A percentile compares a stretch with the other conserved stretches of the same genome.
These are phyloP conservation scores for Trichoderma koningiopsis DNA, from an alignment of 2,329 filamentous ascomycete genomes.

Conservation along the genomic window DNA sequence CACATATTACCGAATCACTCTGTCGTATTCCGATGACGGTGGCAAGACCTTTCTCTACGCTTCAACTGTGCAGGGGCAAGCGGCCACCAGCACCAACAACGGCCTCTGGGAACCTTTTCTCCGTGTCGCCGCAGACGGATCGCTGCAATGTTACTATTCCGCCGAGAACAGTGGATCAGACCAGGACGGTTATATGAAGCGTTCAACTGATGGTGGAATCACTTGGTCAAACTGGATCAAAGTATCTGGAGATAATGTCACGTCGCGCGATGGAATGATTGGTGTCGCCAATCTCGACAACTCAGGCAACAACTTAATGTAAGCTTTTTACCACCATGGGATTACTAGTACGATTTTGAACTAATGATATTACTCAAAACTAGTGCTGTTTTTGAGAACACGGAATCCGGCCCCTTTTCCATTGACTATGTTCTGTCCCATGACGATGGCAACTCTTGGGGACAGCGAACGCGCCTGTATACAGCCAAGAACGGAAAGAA, in stretches of 20 bases:
- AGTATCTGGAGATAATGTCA: constrained; percentile 40
- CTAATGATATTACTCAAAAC: neutral
- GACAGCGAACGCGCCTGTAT: constrained; percentile 42
- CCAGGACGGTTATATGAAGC: constrained; percentile 47
- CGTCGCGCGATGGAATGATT: constrained; percentile 49
- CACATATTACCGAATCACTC: constrained; percentile 45
- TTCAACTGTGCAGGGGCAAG: constrained; percentile 33
- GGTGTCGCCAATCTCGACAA: constrained; percentile 41
- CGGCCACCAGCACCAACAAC: constrained; percentile 29
- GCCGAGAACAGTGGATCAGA: constrained; percentile 42
- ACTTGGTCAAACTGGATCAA: constrained; percentile 41
- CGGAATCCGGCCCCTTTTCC: constrained; percentile 38
- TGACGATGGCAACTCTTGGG: constrained; percentile 48
- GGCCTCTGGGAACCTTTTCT: constrained; percentile 52
- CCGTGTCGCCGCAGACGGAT: constrained; percentile 41
- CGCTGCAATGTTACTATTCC: constrained; percentile 49
- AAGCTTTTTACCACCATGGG: neutral
- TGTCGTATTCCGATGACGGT: constrained; percentile 46
- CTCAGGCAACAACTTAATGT: constrained; percentile 4
- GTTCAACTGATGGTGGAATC: constrained; percentile 42
- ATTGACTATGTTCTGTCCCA: constrained; percentile 42
- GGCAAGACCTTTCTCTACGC: constrained; percentile 43
- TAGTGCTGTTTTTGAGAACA: constrained; percentile 46
- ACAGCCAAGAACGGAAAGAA: constrained; percentile 30
- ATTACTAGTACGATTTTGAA: neutral